These are phyloP conservation scores for Penicillium herquei DNA, from an alignment of 495 filamentous ascomycete genomes.

Conservation along the genomic window DNA sequence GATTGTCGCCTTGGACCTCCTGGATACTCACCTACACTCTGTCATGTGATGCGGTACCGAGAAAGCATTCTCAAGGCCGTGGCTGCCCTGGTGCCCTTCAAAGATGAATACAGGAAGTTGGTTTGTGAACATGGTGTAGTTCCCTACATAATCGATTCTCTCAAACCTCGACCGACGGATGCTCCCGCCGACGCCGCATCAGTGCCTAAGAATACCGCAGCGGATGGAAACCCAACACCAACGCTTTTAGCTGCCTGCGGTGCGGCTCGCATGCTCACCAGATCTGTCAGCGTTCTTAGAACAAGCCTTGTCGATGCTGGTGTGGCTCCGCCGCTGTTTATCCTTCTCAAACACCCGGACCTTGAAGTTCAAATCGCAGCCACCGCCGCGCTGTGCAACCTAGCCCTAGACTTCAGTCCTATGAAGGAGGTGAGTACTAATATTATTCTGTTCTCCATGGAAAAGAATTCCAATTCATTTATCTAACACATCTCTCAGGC, in stretches of 20 bases:
- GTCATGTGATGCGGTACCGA: slow-evolving; percentile 74
- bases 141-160: slow-evolving; percentile 77
- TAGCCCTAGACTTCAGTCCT: slow-evolving; percentile 82
- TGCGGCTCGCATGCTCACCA: slow-evolving; percentile 70
- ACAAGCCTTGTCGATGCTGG: slow-evolving; percentile 85
- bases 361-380: slow-evolving; percentile 83
- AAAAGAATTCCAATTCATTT: background rate
- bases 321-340: slow-evolving; percentile 75
- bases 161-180: slow-evolving; percentile 56
- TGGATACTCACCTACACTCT: slow-evolving; percentile 60
- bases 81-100: slow-evolving; percentile 72
- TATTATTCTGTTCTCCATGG: background rate
- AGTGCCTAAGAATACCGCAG: slow-evolving; percentile 36
- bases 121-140: slow-evolving; percentile 79
- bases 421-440: slow-evolving; percentile 71
- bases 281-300: slow-evolving; percentile 77
- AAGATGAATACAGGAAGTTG: slow-evolving; percentile 80
- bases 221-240: slow-evolving; percentile 49
- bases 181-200: slow-evolving; percentile 25
- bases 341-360: slow-evolving; percentile 70
- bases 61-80: slow-evolving; percentile 77
- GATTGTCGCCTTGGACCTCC: slow-evolving; percentile 52
- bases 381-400: slow-evolving; percentile 75
- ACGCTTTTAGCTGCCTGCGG: slow-evolving; percentile 87
- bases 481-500: slow-evolving; percentile 46